Evolutionary conservation across 352 stramenopile species (phyloP).

Genomic region (Pythium coloratum): DNA sequence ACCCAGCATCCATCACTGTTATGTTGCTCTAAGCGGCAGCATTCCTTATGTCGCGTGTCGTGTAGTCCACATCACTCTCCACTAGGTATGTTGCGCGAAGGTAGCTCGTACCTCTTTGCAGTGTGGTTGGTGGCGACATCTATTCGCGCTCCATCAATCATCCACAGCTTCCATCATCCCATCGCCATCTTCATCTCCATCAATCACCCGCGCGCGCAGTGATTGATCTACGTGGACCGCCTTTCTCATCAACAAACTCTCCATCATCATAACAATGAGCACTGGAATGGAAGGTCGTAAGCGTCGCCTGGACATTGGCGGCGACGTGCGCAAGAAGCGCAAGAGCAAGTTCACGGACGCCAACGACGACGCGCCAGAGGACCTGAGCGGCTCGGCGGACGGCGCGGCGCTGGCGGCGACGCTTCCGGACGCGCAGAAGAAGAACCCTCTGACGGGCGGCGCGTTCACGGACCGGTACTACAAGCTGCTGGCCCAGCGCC

Average conservation of each 20-base stretch:
- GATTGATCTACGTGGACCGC: not conserved
- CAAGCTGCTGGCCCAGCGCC: constrained; percentile 90
- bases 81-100: constrained; percentile 18
- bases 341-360: constrained; percentile 80
- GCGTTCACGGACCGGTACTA: constrained; percentile 92
- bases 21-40: not conserved
- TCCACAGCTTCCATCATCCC: not conserved
- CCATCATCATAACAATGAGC: not conserved
- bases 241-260: not conserved
- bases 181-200: not conserved
- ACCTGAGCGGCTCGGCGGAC: not conserved
- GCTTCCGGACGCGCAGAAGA: not conserved
- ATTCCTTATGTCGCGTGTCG: not conserved
- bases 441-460: constrained; percentile 92
- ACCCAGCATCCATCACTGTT: not conserved
- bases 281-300: constrained; percentile 62
- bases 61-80: not conserved
- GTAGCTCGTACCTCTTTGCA: constrained; percentile 18
- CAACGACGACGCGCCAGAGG: not conserved
- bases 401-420: not conserved
- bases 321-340: constrained; percentile 51
- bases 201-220: not conserved
- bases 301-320: constrained; percentile 61
- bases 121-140: constrained; percentile 7
- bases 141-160: constrained; percentile 4